A percentile compares a stretch with the other conserved stretches of the same genome.
Conservation (phyloP, 345 rosid species). For the Eucalyptus erythrocorys region DNA sequence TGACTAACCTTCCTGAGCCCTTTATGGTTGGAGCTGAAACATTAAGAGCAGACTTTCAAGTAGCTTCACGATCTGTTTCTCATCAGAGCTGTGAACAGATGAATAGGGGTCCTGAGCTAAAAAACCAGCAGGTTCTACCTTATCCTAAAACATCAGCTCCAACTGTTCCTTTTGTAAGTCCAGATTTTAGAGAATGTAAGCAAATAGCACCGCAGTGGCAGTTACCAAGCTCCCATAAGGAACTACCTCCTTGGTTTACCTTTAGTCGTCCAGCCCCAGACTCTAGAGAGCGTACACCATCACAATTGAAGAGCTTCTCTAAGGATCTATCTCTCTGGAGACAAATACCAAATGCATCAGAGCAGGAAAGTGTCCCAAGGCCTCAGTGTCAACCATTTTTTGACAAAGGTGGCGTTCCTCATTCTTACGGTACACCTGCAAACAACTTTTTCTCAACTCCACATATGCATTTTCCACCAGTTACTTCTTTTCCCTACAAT, state of each 20-base stretch:
- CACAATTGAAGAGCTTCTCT: constrained; percentile 13
- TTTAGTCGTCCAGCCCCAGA: not conserved
- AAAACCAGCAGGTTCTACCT: constrained; percentile 8
- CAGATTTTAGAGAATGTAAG: constrained; percentile 8
- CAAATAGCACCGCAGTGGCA: not conserved
- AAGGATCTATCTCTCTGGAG: constrained; percentile 27
- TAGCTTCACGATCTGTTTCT: not conserved
- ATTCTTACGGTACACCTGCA: not conserved
- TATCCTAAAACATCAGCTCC: constrained; percentile 12
- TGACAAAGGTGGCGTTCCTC: not conserved
- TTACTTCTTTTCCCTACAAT: not conserved
- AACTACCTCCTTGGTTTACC: not conserved
- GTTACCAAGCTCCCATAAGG: not conserved
- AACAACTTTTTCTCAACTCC: not conserved
- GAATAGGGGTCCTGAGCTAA: constrained; percentile 4
- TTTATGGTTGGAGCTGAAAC: not conserved
- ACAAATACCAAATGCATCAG: constrained; percentile 11
- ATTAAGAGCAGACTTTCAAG: constrained; percentile 2
- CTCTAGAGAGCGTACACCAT: not conserved
- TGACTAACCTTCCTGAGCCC: constrained; percentile 15
- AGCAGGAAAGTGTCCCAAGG: not conserved
- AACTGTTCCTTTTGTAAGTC: constrained; percentile 26
- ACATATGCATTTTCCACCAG: not conserved
- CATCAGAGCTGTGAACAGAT: not conserved
- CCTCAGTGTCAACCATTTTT: constrained; percentile 2